Conservation (phyloP, 768 basidiomycete genomes). For the Daedalea quercina region DNA sequence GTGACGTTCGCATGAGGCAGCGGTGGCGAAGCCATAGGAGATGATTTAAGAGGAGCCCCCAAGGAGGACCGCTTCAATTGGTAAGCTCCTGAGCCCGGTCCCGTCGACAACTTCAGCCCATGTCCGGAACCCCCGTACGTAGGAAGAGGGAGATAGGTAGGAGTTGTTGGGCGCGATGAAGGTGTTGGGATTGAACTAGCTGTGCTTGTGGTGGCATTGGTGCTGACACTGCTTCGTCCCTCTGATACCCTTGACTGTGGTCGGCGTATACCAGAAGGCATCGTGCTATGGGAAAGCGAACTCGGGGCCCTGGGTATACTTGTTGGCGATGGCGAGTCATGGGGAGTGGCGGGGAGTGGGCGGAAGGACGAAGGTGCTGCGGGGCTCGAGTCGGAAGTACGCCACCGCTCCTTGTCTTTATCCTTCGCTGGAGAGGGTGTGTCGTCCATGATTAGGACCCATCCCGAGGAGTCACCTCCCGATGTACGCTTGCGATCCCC, state of each 20-base stretch:
- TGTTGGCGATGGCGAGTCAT: conserved; percentile 30
- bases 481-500: conserved; percentile 39
- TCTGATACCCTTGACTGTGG: conserved; percentile 71
- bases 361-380: conserved; percentile 47
- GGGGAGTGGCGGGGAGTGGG: conserved; percentile 37
- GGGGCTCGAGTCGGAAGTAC: conserved; percentile 62
- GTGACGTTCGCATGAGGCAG: conserved; percentile 20
- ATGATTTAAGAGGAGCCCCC: conserved; percentile 30
- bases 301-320: conserved; percentile 35
- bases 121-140: conserved; percentile 36
- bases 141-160: conserved; percentile 72
- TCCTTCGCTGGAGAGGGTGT: conserved; percentile 64
- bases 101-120: conserved; percentile 56
- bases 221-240: conserved; percentile 35
- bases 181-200: conserved; percentile 60
- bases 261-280: conserved; percentile 44
- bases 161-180: conserved; percentile 65
- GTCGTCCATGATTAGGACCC: conserved; percentile 89
- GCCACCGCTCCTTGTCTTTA: conserved; percentile 47
- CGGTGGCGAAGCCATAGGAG: conserved; percentile 5
- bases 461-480: conserved; percentile 62
- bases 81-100: conserved; percentile 35
- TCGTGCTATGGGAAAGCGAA: conserved; percentile 33
- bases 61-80: conserved; percentile 56
- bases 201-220: conserved; percentile 51